Evolutionary conservation across 192 early-diverging fungal genomes (phyloP), one percentile per base, ranked within the genome.

Genomic region (Coemansia sp.): DNA sequence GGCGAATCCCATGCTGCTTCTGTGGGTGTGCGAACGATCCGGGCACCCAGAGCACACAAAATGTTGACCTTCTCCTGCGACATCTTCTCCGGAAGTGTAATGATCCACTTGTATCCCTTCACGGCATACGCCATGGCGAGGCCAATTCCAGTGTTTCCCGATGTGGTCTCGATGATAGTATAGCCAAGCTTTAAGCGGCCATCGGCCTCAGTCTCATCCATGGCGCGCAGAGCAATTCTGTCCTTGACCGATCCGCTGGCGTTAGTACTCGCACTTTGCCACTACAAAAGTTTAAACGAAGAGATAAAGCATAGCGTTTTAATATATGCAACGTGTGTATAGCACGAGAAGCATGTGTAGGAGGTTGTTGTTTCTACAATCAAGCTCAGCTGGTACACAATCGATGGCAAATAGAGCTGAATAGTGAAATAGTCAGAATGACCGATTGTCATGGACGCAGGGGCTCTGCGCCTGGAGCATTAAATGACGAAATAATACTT

Each of bases 1-100:
- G 96, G 96, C 55, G 95, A 86, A 78, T 98, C 97, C 93, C 94
- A 97, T 15, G 95, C 96, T 27, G 97, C 97, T 72, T 99, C 97
- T 11, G 97, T 99, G 33, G 97, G 97, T 28, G 97, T 99, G 62
- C 97, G 91, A 62, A 97, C 88, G 70, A 96, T 98, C 72, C 98
- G 95, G 27, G 97, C 95, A 29, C 95, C 96, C 22, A 99, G 82
- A 9, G 94, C 95, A 66, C 97, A 97, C 63, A 99, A 84, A 6
- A 99, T 91, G 73, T 97, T 96, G 19, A 98, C 96, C 86, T 99
- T 99, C 79, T 99, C 97, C 81, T 97, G 91, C 55, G 90, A 92
- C 97, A 99, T 99, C 76, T 99, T 99, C 79, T 99, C 97, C 25
- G 97, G 97, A 25, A 99, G 84, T 10, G 97, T 99, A 64, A 99